phyloP scores from a whole-genome alignment of 1,139 yeast species.

The Geotrichum restrictum region DNA sequence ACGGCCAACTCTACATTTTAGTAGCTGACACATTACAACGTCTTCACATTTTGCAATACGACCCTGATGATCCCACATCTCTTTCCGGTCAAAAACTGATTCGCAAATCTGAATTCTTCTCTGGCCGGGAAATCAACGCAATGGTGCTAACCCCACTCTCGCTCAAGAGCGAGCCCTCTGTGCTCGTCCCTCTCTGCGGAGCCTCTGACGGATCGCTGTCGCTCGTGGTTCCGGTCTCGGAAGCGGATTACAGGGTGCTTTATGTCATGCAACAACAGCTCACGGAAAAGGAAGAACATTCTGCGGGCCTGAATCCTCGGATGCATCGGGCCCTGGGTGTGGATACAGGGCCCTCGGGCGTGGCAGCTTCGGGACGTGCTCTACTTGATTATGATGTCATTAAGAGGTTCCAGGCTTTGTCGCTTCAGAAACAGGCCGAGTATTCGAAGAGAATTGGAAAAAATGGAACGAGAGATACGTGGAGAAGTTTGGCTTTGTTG shows the following conservation, averaged over 20 bases:
- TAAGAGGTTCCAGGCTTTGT: constrained; percentile 27
- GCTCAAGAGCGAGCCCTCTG: constrained; percentile 26
- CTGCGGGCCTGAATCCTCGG: constrained; percentile 75
- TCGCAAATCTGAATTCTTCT: constrained; percentile 65
- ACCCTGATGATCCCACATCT: constrained; percentile 87
- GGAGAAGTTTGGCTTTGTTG: constrained; percentile 26
- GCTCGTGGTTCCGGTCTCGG: constrained; percentile 71
- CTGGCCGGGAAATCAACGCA: constrained; percentile 59
- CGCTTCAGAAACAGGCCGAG: constrained; percentile 29
- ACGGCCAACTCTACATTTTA: constrained; percentile 62
- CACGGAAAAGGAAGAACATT: constrained; percentile 67
- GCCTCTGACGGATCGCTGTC: constrained; percentile 77
- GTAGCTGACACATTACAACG: constrained; percentile 67
- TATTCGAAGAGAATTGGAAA: constrained; percentile 38
- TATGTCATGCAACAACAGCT: constrained; percentile 86
- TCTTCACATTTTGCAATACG: constrained; percentile 78
- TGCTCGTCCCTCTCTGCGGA: constrained; percentile 51
- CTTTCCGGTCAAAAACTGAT: constrained; percentile 74
- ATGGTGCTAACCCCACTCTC: constrained; percentile 51
- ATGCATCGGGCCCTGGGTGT: constrained; percentile 33
- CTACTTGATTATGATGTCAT: constrained; percentile 32
- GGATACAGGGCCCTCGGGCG: constrained; percentile 17
- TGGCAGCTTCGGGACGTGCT: constrained; percentile 23
- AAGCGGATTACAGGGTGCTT: constrained; percentile 70
- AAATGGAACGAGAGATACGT: constrained; percentile 33